phyloP scores from a whole-genome alignment of 1,284 basidiomycete species.

The Schizophyllum amplum region DNA sequence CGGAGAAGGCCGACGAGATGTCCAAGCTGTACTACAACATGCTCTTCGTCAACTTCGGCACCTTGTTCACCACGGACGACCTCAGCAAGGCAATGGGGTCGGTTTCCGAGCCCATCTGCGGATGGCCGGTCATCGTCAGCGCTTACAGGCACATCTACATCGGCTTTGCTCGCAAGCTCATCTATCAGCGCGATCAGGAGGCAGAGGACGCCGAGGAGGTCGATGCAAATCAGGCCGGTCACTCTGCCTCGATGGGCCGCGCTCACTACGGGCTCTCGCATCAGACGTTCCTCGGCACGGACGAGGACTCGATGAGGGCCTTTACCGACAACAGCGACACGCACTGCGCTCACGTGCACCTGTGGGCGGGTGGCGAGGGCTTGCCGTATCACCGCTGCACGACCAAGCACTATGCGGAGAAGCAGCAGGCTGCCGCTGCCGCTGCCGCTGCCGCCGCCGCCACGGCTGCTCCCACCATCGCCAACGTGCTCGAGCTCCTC shows the following conservation, averaged over 20 bases:
- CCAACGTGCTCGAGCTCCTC: too few species aligned
- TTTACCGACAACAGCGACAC: too few species aligned
- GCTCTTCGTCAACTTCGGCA: conserved; percentile 20
- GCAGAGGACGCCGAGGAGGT: not conserved
- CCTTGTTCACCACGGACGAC: conserved; percentile 14
- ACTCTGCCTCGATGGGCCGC: not conserved
- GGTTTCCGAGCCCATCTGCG: conserved; percentile 4
- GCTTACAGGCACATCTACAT: conserved; percentile 20
- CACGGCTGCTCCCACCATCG: too few species aligned
- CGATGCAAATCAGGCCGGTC: conserved; percentile 1
- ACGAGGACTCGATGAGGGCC: too few species aligned
- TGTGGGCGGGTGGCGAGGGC: too few species aligned
- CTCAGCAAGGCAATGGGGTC: conserved; percentile 11
- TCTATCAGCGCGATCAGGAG: conserved; percentile 16
- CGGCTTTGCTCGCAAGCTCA: too few species aligned
- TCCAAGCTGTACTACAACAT: conserved; percentile 11
- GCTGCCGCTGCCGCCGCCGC: too few species aligned
- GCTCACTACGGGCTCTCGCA: not conserved
- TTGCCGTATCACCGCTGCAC: too few species aligned
- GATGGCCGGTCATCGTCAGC: conserved; percentile 12
- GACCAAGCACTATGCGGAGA: too few species aligned
- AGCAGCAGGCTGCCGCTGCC: too few species aligned
- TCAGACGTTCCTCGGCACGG: too few species aligned
- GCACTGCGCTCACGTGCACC: too few species aligned
- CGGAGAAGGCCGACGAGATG: not conserved